Conservation (phyloP, 768 basidiomycete species). For the Phylloporus scabripes region DNA sequence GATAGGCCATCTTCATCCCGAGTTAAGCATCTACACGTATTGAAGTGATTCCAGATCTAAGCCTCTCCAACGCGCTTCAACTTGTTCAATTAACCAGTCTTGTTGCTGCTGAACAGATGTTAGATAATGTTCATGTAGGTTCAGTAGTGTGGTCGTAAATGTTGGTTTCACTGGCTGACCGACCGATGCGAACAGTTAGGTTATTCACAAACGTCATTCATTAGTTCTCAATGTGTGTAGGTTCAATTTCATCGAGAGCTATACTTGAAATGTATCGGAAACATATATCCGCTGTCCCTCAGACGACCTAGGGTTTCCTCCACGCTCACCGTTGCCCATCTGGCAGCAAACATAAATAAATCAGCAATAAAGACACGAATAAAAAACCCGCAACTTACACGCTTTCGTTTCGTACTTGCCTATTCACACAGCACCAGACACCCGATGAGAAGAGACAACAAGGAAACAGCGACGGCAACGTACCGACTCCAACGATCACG, state of each 20-base stretch:
- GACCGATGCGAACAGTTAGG: no score
- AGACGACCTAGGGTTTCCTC: not conserved
- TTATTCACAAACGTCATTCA: no score
- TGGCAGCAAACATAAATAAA: not conserved
- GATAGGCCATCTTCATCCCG: no score
- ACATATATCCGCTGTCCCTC: not conserved
- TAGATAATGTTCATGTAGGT: no score
- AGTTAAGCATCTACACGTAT: no score
- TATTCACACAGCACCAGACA: not conserved
- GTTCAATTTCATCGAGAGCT: not conserved
- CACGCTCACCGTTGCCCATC: slow-evolving; percentile 6
- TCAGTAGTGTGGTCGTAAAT: no score
- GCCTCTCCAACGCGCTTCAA: no score
- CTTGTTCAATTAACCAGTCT: no score
- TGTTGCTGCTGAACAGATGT: no score
- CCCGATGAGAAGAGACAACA: not conserved
- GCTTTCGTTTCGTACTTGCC: slow-evolving; percentile 46
- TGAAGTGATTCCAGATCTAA: no score
- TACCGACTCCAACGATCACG: slow-evolving; percentile 65
- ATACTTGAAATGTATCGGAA: not conserved
- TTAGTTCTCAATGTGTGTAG: not conserved
- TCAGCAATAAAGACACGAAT: not conserved
- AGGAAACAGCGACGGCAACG: not conserved
- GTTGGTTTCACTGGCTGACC: no score
- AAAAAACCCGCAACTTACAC: slow-evolving; percentile 22